These are phyloP conservation scores for Elaeis guineensis DNA, from an alignment of 176 grass and related monocot genomes.

Conservation along the genomic window DNA sequence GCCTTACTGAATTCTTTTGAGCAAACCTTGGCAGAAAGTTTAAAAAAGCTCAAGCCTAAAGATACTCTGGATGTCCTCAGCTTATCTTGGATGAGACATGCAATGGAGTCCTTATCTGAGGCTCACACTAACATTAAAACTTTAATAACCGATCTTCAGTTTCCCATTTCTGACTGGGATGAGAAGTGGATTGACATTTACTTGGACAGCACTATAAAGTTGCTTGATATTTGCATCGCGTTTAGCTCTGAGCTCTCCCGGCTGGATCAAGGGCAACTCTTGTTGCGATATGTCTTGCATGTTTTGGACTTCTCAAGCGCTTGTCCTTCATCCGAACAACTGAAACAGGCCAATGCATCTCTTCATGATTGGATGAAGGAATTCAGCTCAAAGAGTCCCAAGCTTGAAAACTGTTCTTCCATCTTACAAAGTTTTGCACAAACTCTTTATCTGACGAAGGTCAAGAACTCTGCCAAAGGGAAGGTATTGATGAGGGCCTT, in stretches of 20 bases:
- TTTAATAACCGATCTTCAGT: constrained; percentile 61
- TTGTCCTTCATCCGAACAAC: constrained; percentile 32
- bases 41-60: constrained; percentile 57
- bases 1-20: constrained; percentile 38
- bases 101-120: constrained; percentile 40
- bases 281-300: constrained; percentile 55
- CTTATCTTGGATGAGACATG: constrained; percentile 57
- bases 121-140: constrained; percentile 37
- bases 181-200: constrained; percentile 89
- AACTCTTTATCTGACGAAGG: constrained; percentile 51
- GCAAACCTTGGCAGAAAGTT: constrained; percentile 32
- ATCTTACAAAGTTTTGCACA: constrained; percentile 43
- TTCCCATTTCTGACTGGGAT: constrained; percentile 83
- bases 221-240: constrained; percentile 69
- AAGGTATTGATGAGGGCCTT: constrained; percentile 63
- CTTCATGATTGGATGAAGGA: constrained; percentile 54
- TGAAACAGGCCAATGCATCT: constrained; percentile 33
- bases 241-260: constrained; percentile 64
- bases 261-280: constrained; percentile 71
- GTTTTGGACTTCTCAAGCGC: constrained; percentile 22
- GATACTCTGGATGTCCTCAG: constrained; percentile 38
- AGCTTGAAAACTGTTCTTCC: constrained; percentile 42
- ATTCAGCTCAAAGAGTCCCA: constrained; percentile 22
- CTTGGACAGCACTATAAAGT: constrained; percentile 65
- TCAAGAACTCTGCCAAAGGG: constrained; percentile 70